Evolutionary conservation across 108 stramenopile genomes (phyloP).

Genomic region (Parmales sp.): DNA sequence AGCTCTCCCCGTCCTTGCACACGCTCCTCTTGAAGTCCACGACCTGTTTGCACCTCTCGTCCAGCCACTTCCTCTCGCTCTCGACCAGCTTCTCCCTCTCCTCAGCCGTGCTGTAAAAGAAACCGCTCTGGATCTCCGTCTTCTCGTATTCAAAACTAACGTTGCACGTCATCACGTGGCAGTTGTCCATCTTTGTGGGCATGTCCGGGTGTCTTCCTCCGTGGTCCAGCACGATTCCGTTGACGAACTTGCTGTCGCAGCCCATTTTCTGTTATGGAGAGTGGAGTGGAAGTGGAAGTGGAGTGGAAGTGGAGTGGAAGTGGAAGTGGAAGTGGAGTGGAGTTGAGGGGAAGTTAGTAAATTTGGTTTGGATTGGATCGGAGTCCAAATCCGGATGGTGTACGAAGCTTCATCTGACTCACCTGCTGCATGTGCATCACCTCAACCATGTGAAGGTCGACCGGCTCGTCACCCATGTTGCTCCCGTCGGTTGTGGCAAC

Average conservation of each 20-base stretch:
- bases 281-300: too few species aligned
- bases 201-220: slow-evolving; percentile 98
- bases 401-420: too few species aligned
- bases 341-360: too few species aligned
- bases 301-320: too few species aligned
- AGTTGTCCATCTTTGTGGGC: slow-evolving; percentile 84
- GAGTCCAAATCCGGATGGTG: too few species aligned
- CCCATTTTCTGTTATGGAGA: slow-evolving; percentile 54
- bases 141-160: slow-evolving; percentile 98
- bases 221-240: slow-evolving; percentile 97
- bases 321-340: too few species aligned
- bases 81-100: slow-evolving; percentile 94
- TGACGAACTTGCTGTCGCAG: slow-evolving; percentile 73
- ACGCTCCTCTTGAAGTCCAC: slow-evolving; percentile 91
- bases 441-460: slow-evolving; percentile 97
- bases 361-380: too few species aligned
- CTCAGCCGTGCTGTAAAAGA: slow-evolving; percentile 89
- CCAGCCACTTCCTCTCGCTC: slow-evolving; percentile 91
- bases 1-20: slow-evolving; percentile 78
- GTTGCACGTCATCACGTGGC: slow-evolving; percentile 95
- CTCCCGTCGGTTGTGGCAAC: slow-evolving; percentile 27
- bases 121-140: slow-evolving; percentile 90
- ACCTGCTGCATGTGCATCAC: slow-evolving; percentile 91
- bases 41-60: slow-evolving; percentile 87
- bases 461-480: slow-evolving; percentile 21